Conservation (phyloP, 257 asterid genomes). For the Mentha longifolia region DNA sequence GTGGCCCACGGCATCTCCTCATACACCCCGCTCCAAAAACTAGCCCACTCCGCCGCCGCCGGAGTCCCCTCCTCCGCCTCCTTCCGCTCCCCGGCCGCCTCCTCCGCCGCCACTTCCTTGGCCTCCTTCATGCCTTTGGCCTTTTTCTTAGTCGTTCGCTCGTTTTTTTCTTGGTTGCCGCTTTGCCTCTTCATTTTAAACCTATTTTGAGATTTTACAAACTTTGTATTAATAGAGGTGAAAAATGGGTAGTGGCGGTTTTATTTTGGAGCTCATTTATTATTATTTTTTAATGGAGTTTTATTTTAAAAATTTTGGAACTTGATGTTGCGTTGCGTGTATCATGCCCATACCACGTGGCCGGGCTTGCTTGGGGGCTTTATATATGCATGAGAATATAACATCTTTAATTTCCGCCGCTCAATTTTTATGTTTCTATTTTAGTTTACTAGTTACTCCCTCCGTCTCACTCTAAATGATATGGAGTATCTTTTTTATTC, state of each 20-base stretch:
- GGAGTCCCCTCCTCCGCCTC: neutral
- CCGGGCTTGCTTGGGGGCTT: neutral
- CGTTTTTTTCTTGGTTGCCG: neutral
- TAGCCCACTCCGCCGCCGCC: constrained; percentile 5
- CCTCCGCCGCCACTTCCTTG: too few species aligned
- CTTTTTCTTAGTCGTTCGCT: constrained; percentile 24
- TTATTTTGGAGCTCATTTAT: too few species aligned
- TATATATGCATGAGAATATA: neutral
- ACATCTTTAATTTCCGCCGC: neutral
- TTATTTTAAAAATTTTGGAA: too few species aligned
- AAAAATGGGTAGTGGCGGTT: constrained; percentile 17
- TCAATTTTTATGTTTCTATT: neutral
- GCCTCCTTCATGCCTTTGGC: neutral
- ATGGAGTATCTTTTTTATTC: too few species aligned
- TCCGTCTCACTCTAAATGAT: too few species aligned
- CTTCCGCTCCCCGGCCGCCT: too few species aligned
- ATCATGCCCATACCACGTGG: constrained; percentile 17
- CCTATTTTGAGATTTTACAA: neutral
- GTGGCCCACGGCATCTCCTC: constrained; percentile 49
- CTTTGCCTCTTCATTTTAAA: constrained; percentile 48
- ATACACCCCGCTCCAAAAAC: constrained; percentile 13
- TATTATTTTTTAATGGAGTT: too few species aligned
- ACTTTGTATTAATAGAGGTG: neutral
- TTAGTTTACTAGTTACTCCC: too few species aligned
- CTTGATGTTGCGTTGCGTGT: constrained; percentile 18